Conservation (phyloP, 2,329 filamentous ascomycete genomes). For the Penicillium aurantiogriseum region DNA sequence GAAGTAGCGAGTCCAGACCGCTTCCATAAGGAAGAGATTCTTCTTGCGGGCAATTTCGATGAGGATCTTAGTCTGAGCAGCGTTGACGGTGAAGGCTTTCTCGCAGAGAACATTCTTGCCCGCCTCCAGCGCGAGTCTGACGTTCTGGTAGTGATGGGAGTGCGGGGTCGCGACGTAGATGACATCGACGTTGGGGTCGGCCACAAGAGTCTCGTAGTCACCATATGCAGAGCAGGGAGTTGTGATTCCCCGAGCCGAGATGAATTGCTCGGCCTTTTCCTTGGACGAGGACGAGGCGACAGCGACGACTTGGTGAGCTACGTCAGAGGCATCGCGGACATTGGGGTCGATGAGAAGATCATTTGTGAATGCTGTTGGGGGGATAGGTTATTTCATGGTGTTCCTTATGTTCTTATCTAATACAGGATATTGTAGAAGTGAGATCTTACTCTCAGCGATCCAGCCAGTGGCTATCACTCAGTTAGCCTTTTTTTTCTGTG, state of each 20-base stretch:
- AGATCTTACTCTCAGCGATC: conserved; percentile 40
- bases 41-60: conserved; percentile 70
- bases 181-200: conserved; percentile 76
- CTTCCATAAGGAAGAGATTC: conserved; percentile 77
- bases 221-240: conserved; percentile 69
- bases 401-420: background rate
- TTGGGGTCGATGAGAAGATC: conserved; percentile 75
- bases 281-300: conserved; percentile 75
- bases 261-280: conserved; percentile 68
- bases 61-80: conserved; percentile 70
- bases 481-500: conserved; percentile 15
- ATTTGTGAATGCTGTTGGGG: conserved; percentile 60
- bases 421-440: background rate
- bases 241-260: conserved; percentile 68
- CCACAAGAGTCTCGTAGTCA: conserved; percentile 77
- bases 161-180: conserved; percentile 89
- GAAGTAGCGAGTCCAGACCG: conserved; percentile 88
- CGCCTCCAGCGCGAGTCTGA: conserved; percentile 76
- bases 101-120: conserved; percentile 89
- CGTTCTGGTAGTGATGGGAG: conserved; percentile 90
- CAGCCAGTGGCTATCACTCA: conserved; percentile 42
- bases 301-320: conserved; percentile 74
- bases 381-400: background rate
- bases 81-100: conserved; percentile 85
- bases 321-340: conserved; percentile 66